A percentile compares a stretch with the other conserved stretches of the same genome.
phyloP scores from a whole-genome alignment of 805 yeast species.

The Ogataea ganodermae region DNA sequence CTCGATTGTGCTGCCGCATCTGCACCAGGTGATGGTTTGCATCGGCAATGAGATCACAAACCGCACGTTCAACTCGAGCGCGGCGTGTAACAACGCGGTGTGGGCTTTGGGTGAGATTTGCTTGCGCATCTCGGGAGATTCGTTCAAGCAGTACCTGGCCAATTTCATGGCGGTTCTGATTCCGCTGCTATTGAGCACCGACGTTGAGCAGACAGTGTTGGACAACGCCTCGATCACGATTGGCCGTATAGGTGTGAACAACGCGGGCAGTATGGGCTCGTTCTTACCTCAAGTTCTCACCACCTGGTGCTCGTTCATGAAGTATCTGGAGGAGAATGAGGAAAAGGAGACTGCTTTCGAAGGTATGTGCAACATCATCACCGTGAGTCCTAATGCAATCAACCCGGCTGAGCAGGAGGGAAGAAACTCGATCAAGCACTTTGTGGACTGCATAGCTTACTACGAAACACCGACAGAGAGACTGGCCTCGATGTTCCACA shows the following conservation, averaged over 20 bases:
- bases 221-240: conserved; percentile 90
- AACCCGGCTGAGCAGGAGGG: conserved; percentile 46
- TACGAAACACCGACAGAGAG: conserved; percentile 53
- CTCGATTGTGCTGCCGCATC: conserved; percentile 46
- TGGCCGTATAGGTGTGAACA: conserved; percentile 76
- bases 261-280: conserved; percentile 59
- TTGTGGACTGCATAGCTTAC: conserved; percentile 60
- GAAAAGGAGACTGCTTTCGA: conserved; percentile 87
- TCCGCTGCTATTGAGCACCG: conserved; percentile 55
- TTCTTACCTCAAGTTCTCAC: conserved; percentile 58
- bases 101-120: conserved; percentile 94
- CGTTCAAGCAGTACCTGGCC: conserved; percentile 52
- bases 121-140: conserved; percentile 51
- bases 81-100: conserved; percentile 84
- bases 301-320: conserved; percentile 72
- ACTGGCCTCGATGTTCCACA: conserved; percentile 45
- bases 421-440: conserved; percentile 48
- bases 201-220: conserved; percentile 61
- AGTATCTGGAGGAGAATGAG: conserved; percentile 70
- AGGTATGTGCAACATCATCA: conserved; percentile 77
- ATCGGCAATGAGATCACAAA: conserved; percentile 69
- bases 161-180: conserved; percentile 59
- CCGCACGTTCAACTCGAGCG: conserved; percentile 49
- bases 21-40: conserved; percentile 58
- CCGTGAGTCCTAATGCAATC: conserved; percentile 66